Evolutionary conservation across 2,329 filamentous ascomycete genomes (phyloP).

Genomic region (Trichoderma harzianum): DNA sequence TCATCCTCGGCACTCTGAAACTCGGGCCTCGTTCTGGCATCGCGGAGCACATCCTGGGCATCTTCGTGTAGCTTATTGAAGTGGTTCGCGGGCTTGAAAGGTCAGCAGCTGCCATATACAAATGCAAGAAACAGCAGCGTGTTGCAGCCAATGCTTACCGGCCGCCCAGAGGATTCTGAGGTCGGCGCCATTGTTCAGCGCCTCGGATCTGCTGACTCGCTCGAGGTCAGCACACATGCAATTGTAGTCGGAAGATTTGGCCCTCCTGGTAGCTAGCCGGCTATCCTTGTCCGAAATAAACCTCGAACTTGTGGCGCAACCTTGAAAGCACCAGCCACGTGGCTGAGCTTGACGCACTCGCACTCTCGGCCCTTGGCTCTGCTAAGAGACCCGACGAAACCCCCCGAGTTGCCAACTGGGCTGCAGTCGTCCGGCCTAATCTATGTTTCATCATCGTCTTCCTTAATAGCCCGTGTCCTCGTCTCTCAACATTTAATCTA

Average conservation of each 20-base stretch:
- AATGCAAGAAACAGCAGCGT: conserved; percentile 17
- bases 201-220: conserved; percentile 18
- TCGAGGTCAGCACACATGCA: not conserved
- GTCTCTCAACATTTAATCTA: not conserved
- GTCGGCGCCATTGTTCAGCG: conserved; percentile 34
- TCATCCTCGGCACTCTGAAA: conserved; percentile 38
- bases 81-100: conserved; percentile 33
- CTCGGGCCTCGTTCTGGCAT: conserved; percentile 38
- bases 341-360: not conserved
- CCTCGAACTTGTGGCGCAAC: conserved; percentile 11
- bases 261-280: not conserved
- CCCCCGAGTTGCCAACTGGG: not conserved
- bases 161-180: conserved; percentile 28
- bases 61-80: conserved; percentile 41
- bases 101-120: conserved; percentile 19
- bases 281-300: conserved; percentile 1
- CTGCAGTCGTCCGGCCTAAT: conserved; percentile 11
- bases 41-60: conserved; percentile 36
- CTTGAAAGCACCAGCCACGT: conserved; percentile 8
- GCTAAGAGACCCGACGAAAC: not conserved
- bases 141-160: conserved; percentile 26
- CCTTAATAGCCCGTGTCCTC: not conserved
- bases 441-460: conserved; percentile 11
- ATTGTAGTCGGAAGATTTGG: conserved; percentile 6
- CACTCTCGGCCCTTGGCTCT: not conserved